Percentiles rank a stretch among this genome's conserved stretches.
phyloP scores from a whole-genome alignment of 805 yeast species.

The Ogataea salicorniae region DNA sequence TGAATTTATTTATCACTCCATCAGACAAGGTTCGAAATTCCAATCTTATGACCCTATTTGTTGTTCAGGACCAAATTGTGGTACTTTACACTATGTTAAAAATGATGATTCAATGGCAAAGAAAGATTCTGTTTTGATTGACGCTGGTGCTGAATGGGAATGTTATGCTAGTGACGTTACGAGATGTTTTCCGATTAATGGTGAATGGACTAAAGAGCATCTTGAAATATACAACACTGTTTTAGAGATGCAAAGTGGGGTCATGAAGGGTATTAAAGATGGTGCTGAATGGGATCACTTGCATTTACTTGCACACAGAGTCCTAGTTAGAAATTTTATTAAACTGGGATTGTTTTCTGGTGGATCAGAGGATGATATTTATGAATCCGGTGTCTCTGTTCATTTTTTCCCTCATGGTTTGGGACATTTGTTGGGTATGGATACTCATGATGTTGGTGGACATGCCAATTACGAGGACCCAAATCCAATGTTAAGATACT shows the following conservation, averaged over 20 bases:
- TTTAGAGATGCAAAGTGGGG: constrained; percentile 69
- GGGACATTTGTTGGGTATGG: constrained; percentile 92
- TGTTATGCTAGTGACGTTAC: constrained; percentile 93
- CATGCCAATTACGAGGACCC: constrained; percentile 78
- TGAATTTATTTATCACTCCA: constrained; percentile 87
- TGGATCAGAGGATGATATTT: constrained; percentile 57
- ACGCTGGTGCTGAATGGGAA: constrained; percentile 97
- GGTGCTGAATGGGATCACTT: constrained; percentile 84
- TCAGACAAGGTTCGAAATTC: constrained; percentile 87
- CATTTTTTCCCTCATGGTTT: constrained; percentile 93
- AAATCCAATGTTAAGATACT: constrained; percentile 67
- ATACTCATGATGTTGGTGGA: constrained; percentile 96
- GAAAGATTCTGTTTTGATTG: constrained; percentile 70
- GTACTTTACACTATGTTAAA: constrained; percentile 83
- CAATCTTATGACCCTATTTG: constrained; percentile 94
- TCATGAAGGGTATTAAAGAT: constrained; percentile 70
- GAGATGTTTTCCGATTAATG: constrained; percentile 87
- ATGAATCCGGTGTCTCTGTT: constrained; percentile 62
- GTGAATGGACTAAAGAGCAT: constrained; percentile 87
- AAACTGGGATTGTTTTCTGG: constrained; percentile 69
- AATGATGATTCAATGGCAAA: constrained; percentile 62
- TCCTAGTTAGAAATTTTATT: constrained; percentile 66
- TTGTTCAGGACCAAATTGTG: constrained; percentile 87
- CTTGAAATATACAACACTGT: constrained; percentile 77
- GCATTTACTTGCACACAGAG: constrained; percentile 73